Evolutionary conservation across 2,329 filamentous ascomycete genomes (phyloP).

Genomic region (Lomentospora prolificans): DNA sequence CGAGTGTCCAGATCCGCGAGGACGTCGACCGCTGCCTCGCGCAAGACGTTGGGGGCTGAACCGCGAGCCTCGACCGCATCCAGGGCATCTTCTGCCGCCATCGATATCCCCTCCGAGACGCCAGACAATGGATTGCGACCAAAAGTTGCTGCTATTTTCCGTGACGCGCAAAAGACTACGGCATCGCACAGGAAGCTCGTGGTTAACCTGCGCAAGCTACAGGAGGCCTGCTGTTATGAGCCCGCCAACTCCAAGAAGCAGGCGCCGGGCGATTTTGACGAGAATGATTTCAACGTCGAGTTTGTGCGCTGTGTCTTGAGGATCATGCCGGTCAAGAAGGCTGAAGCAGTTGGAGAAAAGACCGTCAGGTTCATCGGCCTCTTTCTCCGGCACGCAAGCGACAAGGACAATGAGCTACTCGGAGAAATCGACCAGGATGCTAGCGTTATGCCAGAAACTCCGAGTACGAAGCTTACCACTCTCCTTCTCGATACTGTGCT

Average conservation of each 20-base stretch:
- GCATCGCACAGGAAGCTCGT: slow-evolving; percentile 84
- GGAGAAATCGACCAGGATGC: slow-evolving; percentile 57
- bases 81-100: slow-evolving; percentile 31
- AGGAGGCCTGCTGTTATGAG: slow-evolving; percentile 72
- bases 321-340: slow-evolving; percentile 82
- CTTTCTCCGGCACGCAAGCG: slow-evolving; percentile 65
- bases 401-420: slow-evolving; percentile 61
- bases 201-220: slow-evolving; percentile 79
- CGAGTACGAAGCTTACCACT: slow-evolving; percentile 68
- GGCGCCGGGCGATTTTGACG: slow-evolving; percentile 59
- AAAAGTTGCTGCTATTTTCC: slow-evolving; percentile 63
- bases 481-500: slow-evolving; percentile 64
- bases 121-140: slow-evolving; percentile 60
- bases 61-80: slow-evolving; percentile 36
- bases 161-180: slow-evolving; percentile 78
- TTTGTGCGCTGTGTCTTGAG: slow-evolving; percentile 74
- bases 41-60: slow-evolving; percentile 28
- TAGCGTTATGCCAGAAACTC: slow-evolving; percentile 68
- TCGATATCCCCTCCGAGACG: slow-evolving; percentile 60
- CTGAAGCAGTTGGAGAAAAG: slow-evolving; percentile 78
- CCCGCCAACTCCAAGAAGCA: slow-evolving; percentile 41
- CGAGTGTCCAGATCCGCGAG: slow-evolving; percentile 37
- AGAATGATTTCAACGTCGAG: slow-evolving; percentile 80
- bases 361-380: slow-evolving; percentile 78
- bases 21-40: slow-evolving; percentile 29